Evolutionary conservation across 129 eudicot species (phyloP), one percentile per base, ranked within the genome.

Genomic region (Mikania micrantha): DNA sequence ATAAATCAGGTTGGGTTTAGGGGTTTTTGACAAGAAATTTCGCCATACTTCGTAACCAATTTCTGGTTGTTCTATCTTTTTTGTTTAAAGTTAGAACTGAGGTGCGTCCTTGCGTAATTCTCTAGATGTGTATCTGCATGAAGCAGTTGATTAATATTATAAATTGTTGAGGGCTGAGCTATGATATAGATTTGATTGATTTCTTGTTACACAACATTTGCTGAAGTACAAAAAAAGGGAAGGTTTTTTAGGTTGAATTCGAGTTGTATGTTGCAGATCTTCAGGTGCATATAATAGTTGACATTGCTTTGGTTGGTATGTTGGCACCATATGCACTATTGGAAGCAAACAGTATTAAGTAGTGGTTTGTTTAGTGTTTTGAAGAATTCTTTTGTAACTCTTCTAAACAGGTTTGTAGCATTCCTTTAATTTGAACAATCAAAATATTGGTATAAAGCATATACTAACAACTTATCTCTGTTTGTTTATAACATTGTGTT

Each of bases 131-230:
- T 24, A 53, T 53, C 32, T 22, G 60, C 16, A 25, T 13, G 62
- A 4, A 29, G 36, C 13, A 12, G 13, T 27, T 56, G 62, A 17
- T 59, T 31, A 21, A 25, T 19, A 13, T n/a, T n/a, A n/a, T n/a
- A n/a, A n/a, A n/a, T n/a, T 9, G 60, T 53, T 53, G 29, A 10
- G 5, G 0, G 5, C 19, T 3, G 19, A 40, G 28, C 0, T 56
- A 29, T 76, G 36, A 66, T 73, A 79, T 82, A 91, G 96, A 76
- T 86, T 86, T 86, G n/a, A 93, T 93, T 59, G 98, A 93, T n/a
- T 84, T 86, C 98, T 28, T 81, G 85, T 79, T 93, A 96, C 80
- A 96, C 98, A 27, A 93, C 98, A 19, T 86, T 88, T 84, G 98
- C 96, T 7, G 98, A 93, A 78, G 91, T 84, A 59, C 93, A 88